These are phyloP conservation scores for Aureobasidium sp. DNA, from an alignment of 2,329 filamentous ascomycete species.

Conservation along the genomic window DNA sequence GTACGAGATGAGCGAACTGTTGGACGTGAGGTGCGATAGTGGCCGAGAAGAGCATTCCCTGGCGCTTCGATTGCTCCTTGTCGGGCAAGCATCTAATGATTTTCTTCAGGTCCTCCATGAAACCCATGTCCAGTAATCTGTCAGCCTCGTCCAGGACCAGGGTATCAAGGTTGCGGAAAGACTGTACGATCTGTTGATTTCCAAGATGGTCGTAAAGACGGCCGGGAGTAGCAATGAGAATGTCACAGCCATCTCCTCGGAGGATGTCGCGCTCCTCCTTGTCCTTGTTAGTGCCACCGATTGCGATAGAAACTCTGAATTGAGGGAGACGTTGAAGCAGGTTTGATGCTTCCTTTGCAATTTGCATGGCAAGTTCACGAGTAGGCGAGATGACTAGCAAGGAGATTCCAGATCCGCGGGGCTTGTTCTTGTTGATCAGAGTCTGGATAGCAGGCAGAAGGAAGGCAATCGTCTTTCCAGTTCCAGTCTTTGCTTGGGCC, in stretches of 20 bases:
- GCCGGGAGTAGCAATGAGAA: conserved; percentile 82
- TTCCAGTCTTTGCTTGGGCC: conserved; percentile 73
- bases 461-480: conserved; percentile 91
- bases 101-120: conserved; percentile 46
- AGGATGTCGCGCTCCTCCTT: conserved; percentile 64
- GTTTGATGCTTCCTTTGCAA: conserved; percentile 65
- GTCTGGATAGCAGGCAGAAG: conserved; percentile 81
- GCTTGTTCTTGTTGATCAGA: conserved; percentile 69
- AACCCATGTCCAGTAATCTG: conserved; percentile 61
- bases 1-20: conserved; percentile 39
- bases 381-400: conserved; percentile 83
- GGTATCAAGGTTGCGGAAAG: conserved; percentile 39
- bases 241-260: conserved; percentile 68
- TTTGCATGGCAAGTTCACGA: conserved; percentile 56
- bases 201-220: conserved; percentile 77
- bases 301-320: conserved; percentile 54
- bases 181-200: conserved; percentile 48
- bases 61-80: conserved; percentile 41
- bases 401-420: conserved; percentile 65
- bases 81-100: conserved; percentile 46
- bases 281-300: conserved; percentile 13
- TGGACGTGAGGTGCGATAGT: conserved; percentile 40
- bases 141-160: conserved; percentile 67
- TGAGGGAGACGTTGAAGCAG: conserved; percentile 72
- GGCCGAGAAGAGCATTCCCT: conserved; percentile 45